These are phyloP conservation scores for Meira miltonrushii DNA, from an alignment of 1,284 basidiomycete genomes.

Conservation along the genomic window DNA sequence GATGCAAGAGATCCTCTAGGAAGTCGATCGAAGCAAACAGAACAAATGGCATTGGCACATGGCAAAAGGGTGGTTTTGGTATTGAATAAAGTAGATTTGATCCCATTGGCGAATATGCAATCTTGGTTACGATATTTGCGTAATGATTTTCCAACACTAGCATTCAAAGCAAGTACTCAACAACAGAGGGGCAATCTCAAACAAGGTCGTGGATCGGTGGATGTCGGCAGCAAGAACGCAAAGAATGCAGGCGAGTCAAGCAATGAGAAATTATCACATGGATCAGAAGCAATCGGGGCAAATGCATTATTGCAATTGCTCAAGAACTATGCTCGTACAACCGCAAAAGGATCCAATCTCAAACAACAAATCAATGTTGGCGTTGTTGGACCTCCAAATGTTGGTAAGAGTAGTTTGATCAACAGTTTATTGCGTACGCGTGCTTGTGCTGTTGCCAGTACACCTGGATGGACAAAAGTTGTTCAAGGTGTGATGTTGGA, in stretches of 20 bases:
- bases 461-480: conserved; percentile 89
- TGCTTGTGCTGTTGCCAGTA: conserved; percentile 80
- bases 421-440: conserved; percentile 76
- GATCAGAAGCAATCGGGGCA: conserved; percentile 56
- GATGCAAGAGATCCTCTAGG: conserved; percentile 51
- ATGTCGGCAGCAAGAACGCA: not conserved
- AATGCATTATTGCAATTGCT: conserved; percentile 72
- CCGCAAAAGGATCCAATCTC: conserved; percentile 20
- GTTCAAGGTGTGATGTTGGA: conserved; percentile 91
- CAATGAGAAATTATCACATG: not conserved
- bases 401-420: conserved; percentile 91
- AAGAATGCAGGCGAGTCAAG: not conserved
- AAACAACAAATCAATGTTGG: conserved; percentile 65
- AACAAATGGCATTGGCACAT: conserved; percentile 31
- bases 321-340: conserved; percentile 70
- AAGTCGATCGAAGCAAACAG: conserved; percentile 57
- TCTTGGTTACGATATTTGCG: conserved; percentile 84
- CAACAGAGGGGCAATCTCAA: conserved; percentile 66
- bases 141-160: conserved; percentile 84
- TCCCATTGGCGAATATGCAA: conserved; percentile 81
- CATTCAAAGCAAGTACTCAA: conserved; percentile 83
- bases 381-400: conserved; percentile 94
- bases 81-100: conserved; percentile 58
- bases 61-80: conserved; percentile 44
- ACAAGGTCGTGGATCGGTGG: conserved; percentile 19